Evolutionary conservation across 768 basidiomycete genomes (phyloP), one percentile per base, ranked within the genome.

Genomic region (Auriscalpium microsporum): DNA sequence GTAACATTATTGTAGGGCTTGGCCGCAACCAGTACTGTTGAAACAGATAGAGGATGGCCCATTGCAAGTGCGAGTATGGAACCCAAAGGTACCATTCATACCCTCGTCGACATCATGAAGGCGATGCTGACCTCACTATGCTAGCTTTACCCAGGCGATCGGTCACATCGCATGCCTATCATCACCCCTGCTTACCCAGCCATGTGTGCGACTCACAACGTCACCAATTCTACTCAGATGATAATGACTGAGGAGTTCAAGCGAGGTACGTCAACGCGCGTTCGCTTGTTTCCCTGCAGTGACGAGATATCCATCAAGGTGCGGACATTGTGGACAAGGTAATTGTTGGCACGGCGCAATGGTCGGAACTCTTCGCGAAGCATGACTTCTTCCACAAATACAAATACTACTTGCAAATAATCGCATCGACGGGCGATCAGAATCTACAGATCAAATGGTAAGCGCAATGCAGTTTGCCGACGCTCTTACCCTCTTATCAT

Each of bases 131-230:
- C 7, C 46, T 42, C 35, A 46, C 17, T 11, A 50, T n/a, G 23
- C 42, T 44, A 94, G 89, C 69, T 96, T 53, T 97, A 95, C 69
- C 93, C 93, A 5, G 82, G 82, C 57, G 94, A 97, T 69, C 79
- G 90, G 56, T 81, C 90, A n/a, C 96, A 99, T 72, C 81, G 92
- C 61, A 98, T 98, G 96, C 96, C 96, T 11, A 97, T 99, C 65
- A 98, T 99, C 63, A 99, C 96, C 2, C 96, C 96, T 3, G 94
- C 96, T 10, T 99, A 97, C 71, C 96, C 96, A 47, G 86, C 95
- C 7, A 99, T 99, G 95, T 98, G 95, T 69, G 83, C 95, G 23
- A 99, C 96, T 16, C 96, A 99, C 73, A 99, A 98, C 64, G 94
- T 98, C 57, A 94, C 93, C 51, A 81, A 83, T 45, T 96, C 94